phyloP scores from a whole-genome alignment of 2,329 filamentous ascomycete genomes.

The Colletotrichum gloeosporioides region DNA sequence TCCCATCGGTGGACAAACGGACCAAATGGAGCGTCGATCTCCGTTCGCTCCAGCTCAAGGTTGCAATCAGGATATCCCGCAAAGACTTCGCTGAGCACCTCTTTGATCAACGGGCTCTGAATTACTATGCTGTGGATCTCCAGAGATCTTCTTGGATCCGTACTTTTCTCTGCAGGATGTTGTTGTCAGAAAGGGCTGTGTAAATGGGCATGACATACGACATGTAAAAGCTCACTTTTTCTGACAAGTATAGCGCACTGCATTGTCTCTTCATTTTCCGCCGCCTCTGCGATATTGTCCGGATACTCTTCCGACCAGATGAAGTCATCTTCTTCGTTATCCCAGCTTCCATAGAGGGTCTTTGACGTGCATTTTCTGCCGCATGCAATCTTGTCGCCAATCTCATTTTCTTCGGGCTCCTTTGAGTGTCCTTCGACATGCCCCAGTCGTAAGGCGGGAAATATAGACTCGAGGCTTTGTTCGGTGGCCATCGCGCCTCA shows the following conservation, averaged over 20 bases:
- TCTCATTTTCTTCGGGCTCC: neutral
- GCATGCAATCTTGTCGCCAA: neutral
- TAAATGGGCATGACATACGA: rapidly evolving
- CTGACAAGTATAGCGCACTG: neutral
- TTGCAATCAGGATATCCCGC: neutral
- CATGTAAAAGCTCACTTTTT: neutral
- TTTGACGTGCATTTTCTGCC: neutral
- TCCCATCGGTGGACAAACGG: neutral
- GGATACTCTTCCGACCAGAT: neutral
- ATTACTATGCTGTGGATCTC: neutral
- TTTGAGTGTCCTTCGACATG: neutral
- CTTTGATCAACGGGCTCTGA: neutral
- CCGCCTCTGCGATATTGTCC: neutral
- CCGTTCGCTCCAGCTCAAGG: neutral
- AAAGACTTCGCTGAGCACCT: neutral
- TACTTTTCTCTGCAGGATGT: neutral
- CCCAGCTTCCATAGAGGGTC: neutral
- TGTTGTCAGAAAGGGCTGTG: neutral
- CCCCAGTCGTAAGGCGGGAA: neutral
- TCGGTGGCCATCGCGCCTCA: neutral
- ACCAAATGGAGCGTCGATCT: neutral
- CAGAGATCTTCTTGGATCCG: neutral
- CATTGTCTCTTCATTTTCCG: neutral
- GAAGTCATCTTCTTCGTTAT: neutral
- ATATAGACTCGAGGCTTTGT: neutral